Evolutionary conservation across 2,329 filamentous ascomycete species (phyloP).

Genomic region (Fusarium odoratissimum): DNA sequence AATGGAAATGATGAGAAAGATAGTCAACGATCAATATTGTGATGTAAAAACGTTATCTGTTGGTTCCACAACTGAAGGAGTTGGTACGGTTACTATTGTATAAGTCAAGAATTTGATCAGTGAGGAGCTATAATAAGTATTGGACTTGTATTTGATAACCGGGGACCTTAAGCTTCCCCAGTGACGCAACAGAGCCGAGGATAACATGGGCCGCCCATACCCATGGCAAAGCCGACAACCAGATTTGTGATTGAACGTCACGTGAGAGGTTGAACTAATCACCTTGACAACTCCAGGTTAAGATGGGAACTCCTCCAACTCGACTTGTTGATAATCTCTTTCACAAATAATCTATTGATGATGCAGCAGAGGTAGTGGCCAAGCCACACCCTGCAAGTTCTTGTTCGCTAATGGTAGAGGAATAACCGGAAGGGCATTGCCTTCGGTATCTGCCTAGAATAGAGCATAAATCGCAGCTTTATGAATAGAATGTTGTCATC

Average conservation of each 20-base stretch:
- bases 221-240: conserved; percentile 37
- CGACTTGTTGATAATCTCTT: background rate
- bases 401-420: background rate
- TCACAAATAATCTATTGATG: background rate
- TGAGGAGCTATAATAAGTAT: conserved; percentile 23
- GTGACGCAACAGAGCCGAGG: conserved; percentile 48
- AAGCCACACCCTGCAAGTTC: background rate
- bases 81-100: background rate
- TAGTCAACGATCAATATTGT: background rate
- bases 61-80: background rate
- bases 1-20: background rate
- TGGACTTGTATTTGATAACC: conserved; percentile 2
- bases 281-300: background rate
- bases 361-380: background rate
- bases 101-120: conserved; percentile 16
- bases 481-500: background rate
- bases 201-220: conserved; percentile 37
- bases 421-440: background rate
- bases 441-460: background rate
- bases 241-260: conserved; percentile 19
- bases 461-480: background rate
- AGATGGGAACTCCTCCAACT: background rate
- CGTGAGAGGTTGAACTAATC: conserved; percentile 14
- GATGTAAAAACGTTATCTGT: background rate
- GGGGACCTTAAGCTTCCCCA: conserved; percentile 35